These are phyloP conservation scores for Coccinonectria pachysandricola DNA, from an alignment of 2,329 filamentous ascomycete species.

Conservation along the genomic window DNA sequence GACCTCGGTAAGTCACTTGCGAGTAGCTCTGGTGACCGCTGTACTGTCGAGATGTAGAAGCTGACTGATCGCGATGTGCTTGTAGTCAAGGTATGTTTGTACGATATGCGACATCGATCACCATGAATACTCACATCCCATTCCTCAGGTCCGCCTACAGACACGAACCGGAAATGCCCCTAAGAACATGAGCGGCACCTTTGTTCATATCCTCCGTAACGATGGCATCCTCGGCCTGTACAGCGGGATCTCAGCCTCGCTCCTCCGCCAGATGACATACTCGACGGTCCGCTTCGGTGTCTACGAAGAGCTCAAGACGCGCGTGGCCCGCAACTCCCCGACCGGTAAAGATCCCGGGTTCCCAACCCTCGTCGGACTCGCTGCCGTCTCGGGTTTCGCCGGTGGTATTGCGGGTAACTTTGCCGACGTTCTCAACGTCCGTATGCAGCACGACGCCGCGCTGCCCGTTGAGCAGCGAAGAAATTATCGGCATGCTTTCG, in stretches of 20 bases:
- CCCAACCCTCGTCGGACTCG: constrained; percentile 69
- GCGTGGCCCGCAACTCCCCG: constrained; percentile 36
- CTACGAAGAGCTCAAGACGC: constrained; percentile 84
- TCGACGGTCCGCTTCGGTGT: constrained; percentile 93
- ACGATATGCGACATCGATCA: too few species aligned
- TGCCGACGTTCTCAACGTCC: constrained; percentile 92
- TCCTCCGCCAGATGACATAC: constrained; percentile 91
- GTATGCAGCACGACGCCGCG: constrained; percentile 90
- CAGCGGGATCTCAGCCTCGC: constrained; percentile 80
- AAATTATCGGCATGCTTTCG: constrained; percentile 81
- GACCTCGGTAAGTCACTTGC: constrained; percentile 67
- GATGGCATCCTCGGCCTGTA: constrained; percentile 78
- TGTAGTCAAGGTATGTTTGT: constrained; percentile 45
- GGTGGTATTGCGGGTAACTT: constrained; percentile 89
- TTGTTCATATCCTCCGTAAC: constrained; percentile 66
- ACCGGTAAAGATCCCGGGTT: constrained; percentile 50
- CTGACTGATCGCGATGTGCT: not conserved
- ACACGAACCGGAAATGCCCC: constrained; percentile 67
- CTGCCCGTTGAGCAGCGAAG: constrained; percentile 63
- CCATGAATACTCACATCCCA: constrained; percentile 4
- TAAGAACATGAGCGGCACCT: constrained; percentile 75
- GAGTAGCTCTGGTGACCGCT: too few species aligned
- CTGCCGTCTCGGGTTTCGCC: constrained; percentile 72
- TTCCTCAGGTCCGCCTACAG: constrained; percentile 68
- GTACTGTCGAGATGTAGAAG: not conserved